phyloP scores from a whole-genome alignment of 2,329 filamentous ascomycete genomes.

The Gaeumannomyces sp. region DNA sequence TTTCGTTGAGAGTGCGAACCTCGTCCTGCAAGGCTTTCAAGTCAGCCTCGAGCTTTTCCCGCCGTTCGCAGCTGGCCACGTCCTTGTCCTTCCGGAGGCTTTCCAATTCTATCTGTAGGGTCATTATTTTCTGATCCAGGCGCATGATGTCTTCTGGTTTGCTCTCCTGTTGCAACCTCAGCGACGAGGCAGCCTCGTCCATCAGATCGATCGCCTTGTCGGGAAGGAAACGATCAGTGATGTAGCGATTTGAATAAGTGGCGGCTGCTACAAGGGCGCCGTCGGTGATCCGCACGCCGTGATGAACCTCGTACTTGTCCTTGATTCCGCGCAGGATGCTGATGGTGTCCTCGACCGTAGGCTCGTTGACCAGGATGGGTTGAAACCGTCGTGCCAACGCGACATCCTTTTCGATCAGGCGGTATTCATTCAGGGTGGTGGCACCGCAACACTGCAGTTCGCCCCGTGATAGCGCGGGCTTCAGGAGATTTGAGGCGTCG shows the following conservation, averaged over 20 bases:
- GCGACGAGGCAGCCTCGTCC: slow-evolving; percentile 86
- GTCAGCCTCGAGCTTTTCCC: slow-evolving; percentile 75
- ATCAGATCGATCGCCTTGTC: slow-evolving; percentile 97
- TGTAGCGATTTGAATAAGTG: slow-evolving; percentile 89
- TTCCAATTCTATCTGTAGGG: slow-evolving; percentile 93
- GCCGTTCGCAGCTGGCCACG: slow-evolving; percentile 76
- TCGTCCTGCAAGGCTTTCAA: slow-evolving; percentile 74
- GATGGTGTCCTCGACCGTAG: slow-evolving; percentile 84
- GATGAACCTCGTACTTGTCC: slow-evolving; percentile 94
- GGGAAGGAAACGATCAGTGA: slow-evolving; percentile 90
- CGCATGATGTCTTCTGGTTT: slow-evolving; percentile 93
- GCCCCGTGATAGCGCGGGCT: slow-evolving; percentile 86
- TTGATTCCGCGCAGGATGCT: slow-evolving; percentile 96
- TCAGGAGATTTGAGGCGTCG: slow-evolving; percentile 90
- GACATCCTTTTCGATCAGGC: slow-evolving; percentile 91
- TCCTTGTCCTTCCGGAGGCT: slow-evolving; percentile 93
- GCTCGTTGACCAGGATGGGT: slow-evolving; percentile 88
- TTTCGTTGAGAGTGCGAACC: slow-evolving; percentile 64
- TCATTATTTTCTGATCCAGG: slow-evolving; percentile 92
- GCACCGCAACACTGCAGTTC: slow-evolving; percentile 94
- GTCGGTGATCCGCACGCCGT: slow-evolving; percentile 92
- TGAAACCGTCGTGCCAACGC: slow-evolving; percentile 90
- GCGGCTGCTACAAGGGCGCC: slow-evolving; percentile 87
- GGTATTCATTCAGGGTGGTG: slow-evolving; percentile 81
- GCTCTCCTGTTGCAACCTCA: slow-evolving; percentile 90